Percentiles rank a stretch among this genome's conserved stretches.
Conservation (phyloP, 148 eudicot species). For the Spergularia bocconei region DNA sequence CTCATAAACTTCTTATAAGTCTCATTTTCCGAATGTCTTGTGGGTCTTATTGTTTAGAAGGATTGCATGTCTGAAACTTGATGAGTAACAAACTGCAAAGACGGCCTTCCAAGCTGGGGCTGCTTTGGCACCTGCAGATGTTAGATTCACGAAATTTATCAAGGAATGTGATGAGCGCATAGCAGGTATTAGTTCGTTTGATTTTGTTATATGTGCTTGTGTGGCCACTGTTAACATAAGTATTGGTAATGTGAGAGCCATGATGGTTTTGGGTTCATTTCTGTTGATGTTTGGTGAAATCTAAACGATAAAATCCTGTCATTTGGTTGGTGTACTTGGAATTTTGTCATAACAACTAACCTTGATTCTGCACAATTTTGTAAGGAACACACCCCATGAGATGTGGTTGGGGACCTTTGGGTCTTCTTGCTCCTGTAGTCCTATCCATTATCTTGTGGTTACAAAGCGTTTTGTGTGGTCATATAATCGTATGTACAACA, state of each 20-base stretch:
- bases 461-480: not conserved
- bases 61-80: constrained; percentile 80
- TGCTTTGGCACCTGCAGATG: constrained; percentile 61
- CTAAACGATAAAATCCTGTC: not conserved
- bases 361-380: not conserved
- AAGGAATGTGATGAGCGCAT: constrained; percentile 79
- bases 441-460: not conserved
- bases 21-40: not conserved
- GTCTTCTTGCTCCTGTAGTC: not conserved
- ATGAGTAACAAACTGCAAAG: constrained; percentile 93
- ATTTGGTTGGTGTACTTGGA: not conserved
- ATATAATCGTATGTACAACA: too few species aligned
- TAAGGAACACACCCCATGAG: not conserved
- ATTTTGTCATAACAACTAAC: not conserved
- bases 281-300: too few species aligned
- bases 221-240: not conserved
- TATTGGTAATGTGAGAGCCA: not conserved
- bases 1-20: not conserved
- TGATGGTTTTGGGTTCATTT: not conserved
- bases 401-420: not conserved
- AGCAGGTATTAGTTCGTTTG: constrained; percentile 55
- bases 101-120: constrained; percentile 75
- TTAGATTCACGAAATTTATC: constrained; percentile 70
- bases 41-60: constrained; percentile 32
- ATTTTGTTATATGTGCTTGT: not conserved